Conservation (phyloP, 208 protist genomes). For the Leishmania tarentolae region DNA sequence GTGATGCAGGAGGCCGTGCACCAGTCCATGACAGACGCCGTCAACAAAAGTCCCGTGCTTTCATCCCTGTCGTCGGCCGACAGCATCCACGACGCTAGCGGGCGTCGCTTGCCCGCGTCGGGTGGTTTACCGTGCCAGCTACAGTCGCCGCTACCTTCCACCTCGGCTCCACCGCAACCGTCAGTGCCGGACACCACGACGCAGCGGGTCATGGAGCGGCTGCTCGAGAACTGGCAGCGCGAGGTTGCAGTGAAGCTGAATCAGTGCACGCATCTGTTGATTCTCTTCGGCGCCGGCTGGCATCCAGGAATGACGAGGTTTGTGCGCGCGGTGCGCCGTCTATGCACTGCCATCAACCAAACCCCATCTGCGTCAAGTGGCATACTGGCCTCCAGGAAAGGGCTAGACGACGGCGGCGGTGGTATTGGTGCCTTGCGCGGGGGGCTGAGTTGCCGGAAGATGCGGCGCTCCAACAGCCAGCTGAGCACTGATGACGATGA, state of each 20-base stretch:
- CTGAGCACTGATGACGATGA: conserved; percentile 13
- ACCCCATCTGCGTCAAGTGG: background rate
- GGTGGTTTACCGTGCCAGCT: background rate
- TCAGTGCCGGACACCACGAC: conserved; percentile 2
- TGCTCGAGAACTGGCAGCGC: conserved; percentile 31
- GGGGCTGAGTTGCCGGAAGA: background rate
- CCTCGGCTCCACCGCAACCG: conserved; percentile 1
- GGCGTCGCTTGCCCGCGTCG: background rate
- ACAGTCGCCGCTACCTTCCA: background rate
- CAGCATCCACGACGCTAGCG: conserved; percentile 5
- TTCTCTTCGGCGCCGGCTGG: conserved; percentile 72
- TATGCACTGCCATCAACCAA: conserved; percentile 33
- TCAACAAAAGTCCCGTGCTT: conserved; percentile 1
- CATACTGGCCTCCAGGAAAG: background rate
- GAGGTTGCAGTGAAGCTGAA: conserved; percentile 22
- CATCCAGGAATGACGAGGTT: conserved; percentile 48
- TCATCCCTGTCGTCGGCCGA: conserved; percentile 20
- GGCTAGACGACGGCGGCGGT: background rate
- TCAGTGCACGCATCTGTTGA: conserved; percentile 37
- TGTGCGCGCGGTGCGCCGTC: conserved; percentile 35
- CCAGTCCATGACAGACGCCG: background rate
- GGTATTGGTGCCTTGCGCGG: background rate
- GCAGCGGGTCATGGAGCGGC: conserved; percentile 3
- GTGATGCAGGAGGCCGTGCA: background rate
- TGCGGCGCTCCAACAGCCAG: background rate